A percentile compares a stretch with the other conserved stretches of the same genome.
These are phyloP conservation scores for Gynandropsis gynandra DNA, from an alignment of 345 rosid genomes.

Conservation along the genomic window DNA sequence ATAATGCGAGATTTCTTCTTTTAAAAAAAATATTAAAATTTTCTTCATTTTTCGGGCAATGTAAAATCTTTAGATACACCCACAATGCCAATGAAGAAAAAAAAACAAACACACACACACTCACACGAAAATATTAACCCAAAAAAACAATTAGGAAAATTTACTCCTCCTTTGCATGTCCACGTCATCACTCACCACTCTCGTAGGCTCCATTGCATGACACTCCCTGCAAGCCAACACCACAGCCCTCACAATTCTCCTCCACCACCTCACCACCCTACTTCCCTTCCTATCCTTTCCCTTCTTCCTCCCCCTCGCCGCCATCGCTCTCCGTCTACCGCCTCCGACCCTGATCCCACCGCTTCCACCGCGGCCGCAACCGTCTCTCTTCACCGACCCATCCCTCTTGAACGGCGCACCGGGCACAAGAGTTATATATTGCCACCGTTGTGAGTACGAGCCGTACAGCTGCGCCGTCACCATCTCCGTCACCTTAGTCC, in stretches of 20 bases:
- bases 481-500: slow-evolving; percentile 35
- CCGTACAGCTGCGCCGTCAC: slow-evolving; percentile 52
- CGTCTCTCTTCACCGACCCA: slow-evolving; percentile 34
- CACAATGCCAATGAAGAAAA: too few species aligned
- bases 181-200: slow-evolving; percentile 22
- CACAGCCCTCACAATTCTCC: slow-evolving; percentile 44
- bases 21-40: too few species aligned
- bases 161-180: neutral
- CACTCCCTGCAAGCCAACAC: slow-evolving; percentile 60
- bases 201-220: slow-evolving; percentile 77
- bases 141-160: neutral
- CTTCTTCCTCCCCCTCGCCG: neutral
- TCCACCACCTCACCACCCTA: slow-evolving; percentile 32
- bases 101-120: neutral
- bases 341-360: slow-evolving; percentile 30
- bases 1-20: too few species aligned
- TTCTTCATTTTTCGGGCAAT: too few species aligned
- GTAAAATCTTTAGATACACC: too few species aligned
- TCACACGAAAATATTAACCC: too few species aligned
- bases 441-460: slow-evolving; percentile 57
- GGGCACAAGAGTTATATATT: slow-evolving; percentile 49
- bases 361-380: too few species aligned
- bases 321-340: slow-evolving; percentile 9
- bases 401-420: slow-evolving; percentile 42
- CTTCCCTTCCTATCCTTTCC: slow-evolving; percentile 19